Base-by-base conservation (phyloP, 2,329 filamentous ascomycete genomes). In the Graphium sp. region DNA sequence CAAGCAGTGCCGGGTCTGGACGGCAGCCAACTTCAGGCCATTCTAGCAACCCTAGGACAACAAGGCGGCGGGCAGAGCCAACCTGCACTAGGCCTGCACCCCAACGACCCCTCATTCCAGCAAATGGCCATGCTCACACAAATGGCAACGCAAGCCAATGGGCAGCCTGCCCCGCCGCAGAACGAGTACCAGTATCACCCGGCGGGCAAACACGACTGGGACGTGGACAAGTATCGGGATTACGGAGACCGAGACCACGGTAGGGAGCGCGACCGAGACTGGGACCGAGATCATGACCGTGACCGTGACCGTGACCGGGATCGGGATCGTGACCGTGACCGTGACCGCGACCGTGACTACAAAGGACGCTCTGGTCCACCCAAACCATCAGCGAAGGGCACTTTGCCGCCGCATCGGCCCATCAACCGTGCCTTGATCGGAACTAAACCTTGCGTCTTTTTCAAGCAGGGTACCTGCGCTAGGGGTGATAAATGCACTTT, bases 401-500 rank as follows among this genome's bases (percentile, higher is more conserved):
- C 50, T 10, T 45, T 54, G 19, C 48, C 50, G 17, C 49, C 47
- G 7, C 55, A 60, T 34, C 52, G 57, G 32, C 52, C 55, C 12
- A 52, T 48, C 35, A 69, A 76, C 41, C 64, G 59, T 34, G 59
- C 62, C 10, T 54, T 72, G 10, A 69, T 72, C 27, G 69, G 72
- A 31, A 77, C 74, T 24, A 72, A 77, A 42, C 62, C 74, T 5
- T 82, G 77, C 47, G 64, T 63, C 13, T 83, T 80, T 47, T 82
- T 61, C 58, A 61, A 67, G 33, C 67, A 77, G 43, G 76, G 76
- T 10, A 74, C 73, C 43, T 82, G 77, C 50, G 69, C 67, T 6
- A 74, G 80, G 44, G 77, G 77, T 14, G 73, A 76, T 20, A 71
- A 72, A 41, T 82, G 77, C 53, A 81, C 76, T 3, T 83, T 76